phyloP scores from a whole-genome alignment of 1,139 yeast genomes.

The Geotrichum macrosporum region DNA sequence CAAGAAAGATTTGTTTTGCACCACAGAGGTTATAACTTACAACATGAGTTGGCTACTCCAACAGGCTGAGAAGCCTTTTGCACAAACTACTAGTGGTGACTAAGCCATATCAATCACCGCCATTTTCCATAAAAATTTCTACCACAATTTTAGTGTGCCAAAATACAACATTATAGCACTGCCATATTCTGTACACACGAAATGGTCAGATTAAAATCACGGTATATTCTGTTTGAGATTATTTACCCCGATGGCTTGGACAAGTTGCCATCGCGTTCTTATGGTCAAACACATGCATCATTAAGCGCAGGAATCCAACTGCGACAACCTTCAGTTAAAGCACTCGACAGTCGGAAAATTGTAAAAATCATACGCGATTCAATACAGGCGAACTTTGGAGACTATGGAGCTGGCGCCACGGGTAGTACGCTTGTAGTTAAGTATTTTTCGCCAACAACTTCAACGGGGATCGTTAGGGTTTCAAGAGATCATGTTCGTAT shows the following conservation, averaged over 20 bases:
- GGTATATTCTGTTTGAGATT: slow-evolving; percentile 78
- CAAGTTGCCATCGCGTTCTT: not conserved
- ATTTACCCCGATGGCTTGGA: slow-evolving; percentile 49
- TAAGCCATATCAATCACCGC: not conserved
- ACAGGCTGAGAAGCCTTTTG: too few species aligned
- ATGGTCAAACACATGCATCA: slow-evolving; percentile 1
- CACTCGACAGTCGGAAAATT: slow-evolving; percentile 29
- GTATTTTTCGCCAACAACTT: slow-evolving; percentile 75
- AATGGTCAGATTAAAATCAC: slow-evolving; percentile 85
- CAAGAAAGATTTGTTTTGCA: not conserved
- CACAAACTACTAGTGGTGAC: too few species aligned
- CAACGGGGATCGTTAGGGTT: slow-evolving; percentile 80
- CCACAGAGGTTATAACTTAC: not conserved
- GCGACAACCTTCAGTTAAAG: slow-evolving; percentile 24
- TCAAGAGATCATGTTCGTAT: slow-evolving; percentile 59
- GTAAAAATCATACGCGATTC: slow-evolving; percentile 48
- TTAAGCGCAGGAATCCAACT: slow-evolving; percentile 20
- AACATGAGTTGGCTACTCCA: too few species aligned
- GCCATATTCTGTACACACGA: too few species aligned
- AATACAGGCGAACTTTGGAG: slow-evolving; percentile 67
- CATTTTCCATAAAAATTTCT: not conserved
- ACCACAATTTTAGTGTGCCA: not conserved
- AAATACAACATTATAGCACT: not conserved
- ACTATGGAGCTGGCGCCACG: slow-evolving; percentile 66
- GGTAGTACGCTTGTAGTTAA: slow-evolving; percentile 56